Percentiles rank a stretch among this genome's conserved stretches.
These are phyloP conservation scores for Sporobolomyces roseus DNA, from an alignment of 768 basidiomycete genomes.

Conservation along the genomic window DNA sequence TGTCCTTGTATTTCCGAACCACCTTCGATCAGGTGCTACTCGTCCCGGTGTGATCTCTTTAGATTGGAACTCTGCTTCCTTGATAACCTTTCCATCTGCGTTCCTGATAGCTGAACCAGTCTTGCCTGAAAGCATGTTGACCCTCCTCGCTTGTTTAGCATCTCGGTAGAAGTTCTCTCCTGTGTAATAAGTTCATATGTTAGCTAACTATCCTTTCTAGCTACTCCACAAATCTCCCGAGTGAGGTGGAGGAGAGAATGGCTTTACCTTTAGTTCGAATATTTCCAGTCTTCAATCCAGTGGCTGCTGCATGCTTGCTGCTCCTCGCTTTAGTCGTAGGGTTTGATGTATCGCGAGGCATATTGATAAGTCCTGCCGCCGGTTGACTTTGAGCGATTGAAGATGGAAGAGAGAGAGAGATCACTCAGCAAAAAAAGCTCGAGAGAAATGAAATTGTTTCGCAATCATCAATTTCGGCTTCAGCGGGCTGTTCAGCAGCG, in stretches of 20 bases:
- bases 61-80: conserved; percentile 93
- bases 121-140: conserved; percentile 90
- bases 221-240: too few relatives aligned
- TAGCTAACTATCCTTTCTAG: neutral
- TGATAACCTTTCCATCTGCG: conserved; percentile 82
- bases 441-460: too few relatives aligned
- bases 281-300: conserved; percentile 42
- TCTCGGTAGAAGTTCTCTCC: conserved; percentile 95
- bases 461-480: too few relatives aligned
- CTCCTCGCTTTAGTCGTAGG: conserved; percentile 24
- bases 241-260: neutral
- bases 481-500: too few relatives aligned
- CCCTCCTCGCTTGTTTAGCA: conserved; percentile 73
- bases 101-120: conserved; percentile 72
- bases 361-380: too few relatives aligned
- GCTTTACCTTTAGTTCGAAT: conserved; percentile 35
- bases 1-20: conserved; percentile 99
- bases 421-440: too few relatives aligned
- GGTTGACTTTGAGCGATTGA: too few relatives aligned
- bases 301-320: conserved; percentile 35
- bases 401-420: neutral
- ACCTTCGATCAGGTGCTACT: conserved; percentile 89
- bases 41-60: conserved; percentile 85
- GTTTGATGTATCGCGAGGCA: conserved; percentile 38
- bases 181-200: neutral